phyloP scores from a whole-genome alignment of 2,329 filamentous ascomycete genomes.

The Albifimbria verrucaria region DNA sequence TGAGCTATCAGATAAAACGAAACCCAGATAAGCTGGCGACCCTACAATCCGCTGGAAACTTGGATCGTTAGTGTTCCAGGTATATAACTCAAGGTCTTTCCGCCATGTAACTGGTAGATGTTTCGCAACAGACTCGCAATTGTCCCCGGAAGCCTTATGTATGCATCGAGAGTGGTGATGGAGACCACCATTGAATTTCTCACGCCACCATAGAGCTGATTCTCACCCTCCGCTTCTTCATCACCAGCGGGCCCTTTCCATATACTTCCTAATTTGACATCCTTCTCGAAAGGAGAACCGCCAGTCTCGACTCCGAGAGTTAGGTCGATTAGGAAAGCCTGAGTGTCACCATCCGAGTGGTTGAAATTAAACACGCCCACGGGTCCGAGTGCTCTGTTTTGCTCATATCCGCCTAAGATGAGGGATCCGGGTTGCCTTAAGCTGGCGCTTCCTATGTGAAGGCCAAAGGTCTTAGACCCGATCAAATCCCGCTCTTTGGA shows the following conservation, averaged over 20 bases:
- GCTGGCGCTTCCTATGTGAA: not conserved
- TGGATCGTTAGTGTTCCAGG: not conserved
- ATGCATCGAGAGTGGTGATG: not conserved
- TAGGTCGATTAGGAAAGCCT: not conserved
- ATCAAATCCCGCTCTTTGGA: not conserved
- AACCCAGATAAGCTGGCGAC: conserved; percentile 6
- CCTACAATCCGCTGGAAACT: not conserved
- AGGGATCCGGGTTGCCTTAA: not conserved
- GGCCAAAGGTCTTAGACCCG: not conserved
- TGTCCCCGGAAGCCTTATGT: not conserved
- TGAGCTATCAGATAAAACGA: conserved; percentile 24
- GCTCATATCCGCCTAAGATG: not conserved
- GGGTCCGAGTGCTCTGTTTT: not conserved
- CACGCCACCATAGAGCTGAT: not conserved
- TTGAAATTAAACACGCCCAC: not conserved
- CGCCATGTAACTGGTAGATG: not conserved
- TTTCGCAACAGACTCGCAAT: not conserved
- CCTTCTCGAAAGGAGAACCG: not conserved
- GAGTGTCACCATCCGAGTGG: not conserved
- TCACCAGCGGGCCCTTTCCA: not conserved
- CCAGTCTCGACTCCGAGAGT: not conserved
- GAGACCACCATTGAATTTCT: not conserved
- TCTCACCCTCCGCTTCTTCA: not conserved
- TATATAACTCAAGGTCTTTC: not conserved
- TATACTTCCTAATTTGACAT: not conserved